Base-by-base conservation (phyloP, 2,329 filamentous ascomycete genomes). In the Xenoacremonium recifei region DNA sequence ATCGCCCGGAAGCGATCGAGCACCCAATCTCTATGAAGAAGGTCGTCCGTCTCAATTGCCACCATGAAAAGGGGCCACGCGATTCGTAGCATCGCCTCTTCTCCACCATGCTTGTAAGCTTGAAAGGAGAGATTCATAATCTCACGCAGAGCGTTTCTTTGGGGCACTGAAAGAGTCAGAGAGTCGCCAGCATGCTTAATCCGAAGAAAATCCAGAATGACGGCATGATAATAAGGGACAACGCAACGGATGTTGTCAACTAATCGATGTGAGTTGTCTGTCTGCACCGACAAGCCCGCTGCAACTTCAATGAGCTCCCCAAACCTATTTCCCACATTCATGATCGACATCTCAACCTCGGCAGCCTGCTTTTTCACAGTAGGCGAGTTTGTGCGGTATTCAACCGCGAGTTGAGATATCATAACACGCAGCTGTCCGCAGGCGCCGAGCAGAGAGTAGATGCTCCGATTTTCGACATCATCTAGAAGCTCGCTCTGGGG, bases 51-150 rank as follows among this genome's bases (percentile, higher is more conserved):
- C 45, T 67, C 62, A 6, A 68, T 46, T 6, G 58, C 62, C 4
- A 57, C 64, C n/a, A 63, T 53, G 40, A 66, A 64, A 5, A 67
- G 47, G 5, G 63, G 60, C 58, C 62, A 65, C 0, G 62, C 59
- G 13, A 66, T 52, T 25, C 61, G 54, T 5, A 59, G 43, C 35
- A 65, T 55, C 6, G 59, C 53, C n/a, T 59, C 53, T 6, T 62
- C 51, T 5, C 64, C 62, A 3, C 54, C 53, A 35, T 66, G 57
- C 27, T 58, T 62, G 34, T 58, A 61, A 11, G 57, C 54, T 25
- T 66, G 63, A 21, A 60, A 58, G 3, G 60, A 59, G 4, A 67
- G 47, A 12, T 59, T 61, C 47, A 65, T 61, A 13, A 48, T 48
- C 23, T 38, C 33, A 5, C 45, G 38, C 3, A 48, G 19, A 2